Base-by-base conservation (phyloP, 805 yeast species). In the Hanseniaspora clermontiae region DNA sequence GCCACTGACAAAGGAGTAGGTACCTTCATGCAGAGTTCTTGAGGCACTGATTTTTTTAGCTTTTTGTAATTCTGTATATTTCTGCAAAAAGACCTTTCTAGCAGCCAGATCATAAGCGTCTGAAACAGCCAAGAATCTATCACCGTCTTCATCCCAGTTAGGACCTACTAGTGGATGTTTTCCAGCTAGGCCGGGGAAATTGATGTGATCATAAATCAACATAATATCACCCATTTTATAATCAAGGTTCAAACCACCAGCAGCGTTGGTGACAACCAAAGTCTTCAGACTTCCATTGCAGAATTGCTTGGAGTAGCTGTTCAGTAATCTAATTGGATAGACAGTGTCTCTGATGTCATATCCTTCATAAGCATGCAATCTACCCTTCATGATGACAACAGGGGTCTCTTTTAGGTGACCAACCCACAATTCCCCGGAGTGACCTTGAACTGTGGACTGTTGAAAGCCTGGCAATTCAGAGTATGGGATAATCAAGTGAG, bases 291-390 rank as follows among this genome's bases (percentile, higher is more conserved):
- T 50, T 10, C 55, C 45, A 37, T 48, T 43, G 32, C 83, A 80
- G 43, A 58, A 55, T 0, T 84, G 87, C 63, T 90, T 70, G 7
- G 59, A 57, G 29, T 43, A 57, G 43, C 72, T 66, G 51, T 80
- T 74, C 55, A 95, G 80, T 27, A 85, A 82, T 58, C 98, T 77
- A 17, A 91, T 74, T 0, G 97, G 96, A 67, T 88, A 85, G 0
- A 88, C 87, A 1, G 95, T 83, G 55, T 84, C 86, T 58, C 78
- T 79, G 61, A 89, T 79, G n/a, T 79, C 74, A 69, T 88, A 84
- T 1, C 98, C 98, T 69, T 91, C 98, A 66, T 91, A 91, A 61
- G 83, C 84, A 64, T 90, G 97, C 57, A 91, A 73, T 61, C 98
- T 75, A 6, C 98, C 98, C 59, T 87, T 89, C 95, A 91, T 89